A percentile compares a stretch with the other conserved stretches of the same genome.
Conservation (phyloP, 2,329 filamentous ascomycete genomes). For the Aspergillus flavus region DNA sequence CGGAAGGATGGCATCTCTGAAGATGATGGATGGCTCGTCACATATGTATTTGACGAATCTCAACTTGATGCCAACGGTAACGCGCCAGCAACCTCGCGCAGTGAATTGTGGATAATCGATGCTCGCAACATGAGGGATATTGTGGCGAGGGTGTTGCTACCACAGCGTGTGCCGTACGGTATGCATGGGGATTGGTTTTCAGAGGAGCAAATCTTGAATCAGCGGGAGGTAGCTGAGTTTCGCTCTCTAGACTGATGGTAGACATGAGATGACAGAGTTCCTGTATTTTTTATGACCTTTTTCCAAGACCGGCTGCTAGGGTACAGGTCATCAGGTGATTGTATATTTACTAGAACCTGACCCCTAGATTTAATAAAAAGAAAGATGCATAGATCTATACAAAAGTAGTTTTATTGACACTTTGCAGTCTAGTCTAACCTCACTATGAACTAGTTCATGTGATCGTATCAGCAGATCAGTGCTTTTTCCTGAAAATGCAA, state of each 20-base stretch:
- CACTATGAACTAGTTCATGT: too few relatives aligned
- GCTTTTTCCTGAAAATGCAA: too few relatives aligned
- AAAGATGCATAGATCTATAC: too few relatives aligned
- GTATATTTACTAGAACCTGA: too few relatives aligned
- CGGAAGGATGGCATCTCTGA: constrained; percentile 49
- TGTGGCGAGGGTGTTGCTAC: constrained; percentile 60
- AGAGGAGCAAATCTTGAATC: constrained; percentile 54
- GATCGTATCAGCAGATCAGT: too few relatives aligned
- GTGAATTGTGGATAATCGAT: constrained; percentile 71
- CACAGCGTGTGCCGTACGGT: constrained; percentile 70
- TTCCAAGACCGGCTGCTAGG: too few relatives aligned
- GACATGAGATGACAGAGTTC: not conserved
- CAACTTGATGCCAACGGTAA: constrained; percentile 58
- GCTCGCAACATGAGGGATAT: constrained; percentile 61
- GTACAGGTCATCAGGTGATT: too few relatives aligned
- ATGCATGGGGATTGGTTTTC: constrained; percentile 67
- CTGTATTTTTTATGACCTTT: not conserved
- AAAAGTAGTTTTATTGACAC: too few relatives aligned
- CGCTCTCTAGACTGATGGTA: not conserved
- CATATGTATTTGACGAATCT: constrained; percentile 70
- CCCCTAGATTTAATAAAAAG: too few relatives aligned
- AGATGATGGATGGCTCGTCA: constrained; percentile 69
- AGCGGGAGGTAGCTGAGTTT: constrained; percentile 33
- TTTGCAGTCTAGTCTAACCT: too few relatives aligned
- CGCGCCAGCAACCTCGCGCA: constrained; percentile 50